Evolutionary conservation across 495 filamentous ascomycete genomes (phyloP).

Genomic region (Friedmanniomyces simplex): DNA sequence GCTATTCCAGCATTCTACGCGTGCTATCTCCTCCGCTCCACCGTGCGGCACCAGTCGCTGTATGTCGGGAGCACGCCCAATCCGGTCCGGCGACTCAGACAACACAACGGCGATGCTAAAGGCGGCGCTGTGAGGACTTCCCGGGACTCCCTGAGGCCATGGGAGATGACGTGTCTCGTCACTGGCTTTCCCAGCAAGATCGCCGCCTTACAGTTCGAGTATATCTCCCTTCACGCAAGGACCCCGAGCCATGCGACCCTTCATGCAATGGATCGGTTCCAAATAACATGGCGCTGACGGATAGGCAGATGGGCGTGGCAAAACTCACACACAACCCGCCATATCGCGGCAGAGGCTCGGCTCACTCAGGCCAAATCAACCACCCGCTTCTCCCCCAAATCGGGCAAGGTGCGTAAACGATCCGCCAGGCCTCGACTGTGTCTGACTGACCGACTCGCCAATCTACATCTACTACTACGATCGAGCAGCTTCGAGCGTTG

Average conservation of each 20-base stretch:
- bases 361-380: slow-evolving; percentile 33
- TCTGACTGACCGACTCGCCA: slow-evolving; percentile 53
- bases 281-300: neutral
- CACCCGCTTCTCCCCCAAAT: slow-evolving; percentile 19
- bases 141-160: slow-evolving; percentile 57
- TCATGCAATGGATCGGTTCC: no score
- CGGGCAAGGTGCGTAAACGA: slow-evolving; percentile 18
- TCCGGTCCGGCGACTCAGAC: slow-evolving; percentile 65
- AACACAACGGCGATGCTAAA: slow-evolving; percentile 74
- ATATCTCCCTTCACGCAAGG: slow-evolving; percentile 27
- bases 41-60: slow-evolving; percentile 47
- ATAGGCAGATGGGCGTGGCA: slow-evolving; percentile 77
- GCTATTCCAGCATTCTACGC: slow-evolving; percentile 64
- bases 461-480: slow-evolving; percentile 67
- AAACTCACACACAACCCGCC: slow-evolving; percentile 63
- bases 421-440: slow-evolving; percentile 46
- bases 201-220: slow-evolving; percentile 94
- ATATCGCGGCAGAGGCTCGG: slow-evolving; percentile 52
- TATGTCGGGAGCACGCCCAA: slow-evolving; percentile 92
- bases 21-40: slow-evolving; percentile 83
- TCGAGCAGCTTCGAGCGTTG: slow-evolving; percentile 65
- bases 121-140: slow-evolving; percentile 74
- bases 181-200: slow-evolving; percentile 79
- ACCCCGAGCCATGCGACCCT: no score
- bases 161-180: slow-evolving; percentile 87